Evolutionary conservation across 2,329 filamentous ascomycete species (phyloP).

Genomic region (Lasiodiplodia citricola): DNA sequence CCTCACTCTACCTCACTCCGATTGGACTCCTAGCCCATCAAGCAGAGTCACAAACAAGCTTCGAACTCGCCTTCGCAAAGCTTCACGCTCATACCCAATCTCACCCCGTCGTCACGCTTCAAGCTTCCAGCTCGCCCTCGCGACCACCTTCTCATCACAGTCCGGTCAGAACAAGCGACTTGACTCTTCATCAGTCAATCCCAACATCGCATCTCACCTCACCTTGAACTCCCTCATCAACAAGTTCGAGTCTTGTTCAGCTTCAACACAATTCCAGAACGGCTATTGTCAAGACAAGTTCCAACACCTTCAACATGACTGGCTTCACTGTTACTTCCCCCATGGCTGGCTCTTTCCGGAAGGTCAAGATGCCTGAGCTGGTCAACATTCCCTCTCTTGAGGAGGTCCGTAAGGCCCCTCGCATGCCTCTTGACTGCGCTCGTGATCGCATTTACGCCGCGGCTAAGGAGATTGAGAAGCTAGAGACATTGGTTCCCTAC

Average conservation of each 20-base stretch:
- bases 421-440: conserved; percentile 17
- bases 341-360: neutral
- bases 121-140: neutral
- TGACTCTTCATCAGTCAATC: neutral
- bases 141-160: neutral
- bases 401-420: neutral
- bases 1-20: neutral
- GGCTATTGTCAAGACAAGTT: neutral
- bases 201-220: neutral
- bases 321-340: neutral
- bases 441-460: conserved; percentile 12
- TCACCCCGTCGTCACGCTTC: neutral
- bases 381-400: neutral
- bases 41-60: neutral
- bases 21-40: neutral
- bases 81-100: neutral
- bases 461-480: neutral
- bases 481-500: neutral
- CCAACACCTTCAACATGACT: neutral
- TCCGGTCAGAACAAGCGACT: neutral
- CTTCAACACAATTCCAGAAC: too few relatives aligned
- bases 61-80: too few relatives aligned
- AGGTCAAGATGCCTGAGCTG: neutral
- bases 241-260: too few relatives aligned
- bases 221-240: neutral